Evolutionary conservation across 805 yeast species (phyloP).

Genomic region (Starmerella bombicola): DNA sequence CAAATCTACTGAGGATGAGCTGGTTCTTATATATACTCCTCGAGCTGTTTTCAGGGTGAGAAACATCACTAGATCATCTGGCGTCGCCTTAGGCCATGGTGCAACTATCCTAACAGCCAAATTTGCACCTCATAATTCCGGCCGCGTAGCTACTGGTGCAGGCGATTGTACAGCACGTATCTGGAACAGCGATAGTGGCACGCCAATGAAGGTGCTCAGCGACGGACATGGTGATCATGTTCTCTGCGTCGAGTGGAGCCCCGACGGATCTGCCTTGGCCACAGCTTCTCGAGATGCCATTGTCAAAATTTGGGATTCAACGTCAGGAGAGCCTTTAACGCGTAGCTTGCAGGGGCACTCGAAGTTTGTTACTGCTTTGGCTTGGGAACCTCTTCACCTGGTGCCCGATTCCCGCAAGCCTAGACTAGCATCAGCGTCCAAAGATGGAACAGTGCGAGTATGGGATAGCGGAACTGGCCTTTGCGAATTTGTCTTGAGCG

Average conservation of each 20-base stretch:
- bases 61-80: slow-evolving; percentile 80
- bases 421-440: slow-evolving; percentile 73
- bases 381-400: slow-evolving; percentile 91
- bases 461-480: slow-evolving; percentile 75
- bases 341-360: slow-evolving; percentile 65
- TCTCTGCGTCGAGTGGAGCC: slow-evolving; percentile 79
- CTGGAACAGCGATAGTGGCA: slow-evolving; percentile 94
- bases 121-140: slow-evolving; percentile 81
- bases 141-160: slow-evolving; percentile 85
- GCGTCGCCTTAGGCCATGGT: slow-evolving; percentile 92
- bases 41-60: slow-evolving; percentile 87
- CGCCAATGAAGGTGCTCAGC: slow-evolving; percentile 63
- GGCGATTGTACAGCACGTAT: slow-evolving; percentile 93
- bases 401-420: slow-evolving; percentile 39
- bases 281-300: slow-evolving; percentile 94
- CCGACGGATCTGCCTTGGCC: slow-evolving; percentile 81
- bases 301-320: slow-evolving; percentile 74
- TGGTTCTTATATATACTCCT: slow-evolving; percentile 86
- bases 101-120: slow-evolving; percentile 83
- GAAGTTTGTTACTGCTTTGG: slow-evolving; percentile 77
- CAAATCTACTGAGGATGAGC: slow-evolving; percentile 81
- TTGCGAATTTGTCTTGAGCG: slow-evolving; percentile 60
- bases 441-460: slow-evolving; percentile 76
- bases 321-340: slow-evolving; percentile 62
- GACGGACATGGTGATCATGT: slow-evolving; percentile 75